These are phyloP conservation scores for Cryphonectria nitschkei DNA, from an alignment of 2,329 filamentous ascomycete species.

Conservation along the genomic window DNA sequence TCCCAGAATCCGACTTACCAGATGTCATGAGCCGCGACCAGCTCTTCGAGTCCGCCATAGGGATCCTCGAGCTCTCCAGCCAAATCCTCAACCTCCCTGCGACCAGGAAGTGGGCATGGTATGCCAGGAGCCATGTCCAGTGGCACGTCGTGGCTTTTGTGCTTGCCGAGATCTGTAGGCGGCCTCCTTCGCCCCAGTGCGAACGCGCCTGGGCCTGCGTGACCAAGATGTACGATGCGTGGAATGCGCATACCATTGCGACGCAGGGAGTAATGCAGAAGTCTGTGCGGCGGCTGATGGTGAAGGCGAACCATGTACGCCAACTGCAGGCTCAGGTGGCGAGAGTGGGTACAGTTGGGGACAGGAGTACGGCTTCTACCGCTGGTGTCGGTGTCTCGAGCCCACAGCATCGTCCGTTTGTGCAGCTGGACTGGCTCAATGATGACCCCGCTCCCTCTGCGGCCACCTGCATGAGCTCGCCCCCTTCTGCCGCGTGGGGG, in stretches of 20 bases:
- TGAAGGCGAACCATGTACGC: conserved; percentile 28
- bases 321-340: conserved; percentile 18
- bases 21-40: conserved; percentile 56
- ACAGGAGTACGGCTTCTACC: fast-evolving
- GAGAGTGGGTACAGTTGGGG: background rate
- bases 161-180: conserved; percentile 50
- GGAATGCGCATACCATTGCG: conserved; percentile 2
- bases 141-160: conserved; percentile 57
- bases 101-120: conserved; percentile 51
- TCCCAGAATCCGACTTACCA: background rate
- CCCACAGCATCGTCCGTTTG: background rate
- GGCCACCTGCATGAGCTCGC: background rate
- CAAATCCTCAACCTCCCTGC: conserved; percentile 68
- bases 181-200: conserved; percentile 53
- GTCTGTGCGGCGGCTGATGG: conserved; percentile 25
- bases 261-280: conserved; percentile 22
- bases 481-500: background rate
- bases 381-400: background rate
- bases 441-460: background rate
- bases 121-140: conserved; percentile 55
- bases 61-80: conserved; percentile 68
- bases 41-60: conserved; percentile 72
- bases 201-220: conserved; percentile 56
- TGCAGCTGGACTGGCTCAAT: background rate
- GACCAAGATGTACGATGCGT: conserved; percentile 1